A percentile compares a stretch with the other conserved stretches of the same genome.
These are phyloP conservation scores for Sicyos baderoa DNA, from an alignment of 306 rosid species.

Conservation along the genomic window DNA sequence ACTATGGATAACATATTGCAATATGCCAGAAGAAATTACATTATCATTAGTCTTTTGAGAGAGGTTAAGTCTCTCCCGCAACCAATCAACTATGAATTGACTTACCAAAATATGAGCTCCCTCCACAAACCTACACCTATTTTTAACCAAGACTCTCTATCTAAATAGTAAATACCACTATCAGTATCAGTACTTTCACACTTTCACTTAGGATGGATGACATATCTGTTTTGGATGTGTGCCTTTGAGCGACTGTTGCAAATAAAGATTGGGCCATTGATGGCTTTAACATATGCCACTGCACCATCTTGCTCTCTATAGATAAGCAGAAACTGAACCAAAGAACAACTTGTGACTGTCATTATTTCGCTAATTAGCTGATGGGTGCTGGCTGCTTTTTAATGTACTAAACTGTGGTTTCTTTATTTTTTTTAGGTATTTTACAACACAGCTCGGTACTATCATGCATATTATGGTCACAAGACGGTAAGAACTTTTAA, in stretches of 20 bases:
- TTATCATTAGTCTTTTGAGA: too few species aligned
- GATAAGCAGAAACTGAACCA: not conserved
- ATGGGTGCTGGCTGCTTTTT: not conserved
- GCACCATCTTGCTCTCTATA: not conserved
- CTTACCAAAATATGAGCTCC: too few species aligned
- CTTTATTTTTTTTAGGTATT: conserved; percentile 47
- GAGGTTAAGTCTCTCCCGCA: too few species aligned
- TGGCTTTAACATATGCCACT: not conserved
- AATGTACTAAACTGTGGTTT: not conserved
- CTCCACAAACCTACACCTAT: too few species aligned
- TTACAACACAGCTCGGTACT: conserved; percentile 87
- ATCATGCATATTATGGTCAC: conserved; percentile 88
- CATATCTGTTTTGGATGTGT: not conserved
- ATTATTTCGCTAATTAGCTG: not conserved
- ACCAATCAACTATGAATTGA: too few species aligned
- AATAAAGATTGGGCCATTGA: not conserved
- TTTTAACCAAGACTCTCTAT: too few species aligned
- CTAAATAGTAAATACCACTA: too few species aligned
- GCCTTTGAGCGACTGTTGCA: conserved; percentile 6
- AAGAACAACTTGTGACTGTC: not conserved
- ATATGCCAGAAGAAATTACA: too few species aligned
- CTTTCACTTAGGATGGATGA: not conserved
- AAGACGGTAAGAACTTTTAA: conserved; percentile 69
- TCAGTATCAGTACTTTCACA: too few species aligned
- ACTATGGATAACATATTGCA: too few species aligned